Base-by-base conservation (phyloP, 768 basidiomycete genomes). In the Dacryopinax spathularia region DNA sequence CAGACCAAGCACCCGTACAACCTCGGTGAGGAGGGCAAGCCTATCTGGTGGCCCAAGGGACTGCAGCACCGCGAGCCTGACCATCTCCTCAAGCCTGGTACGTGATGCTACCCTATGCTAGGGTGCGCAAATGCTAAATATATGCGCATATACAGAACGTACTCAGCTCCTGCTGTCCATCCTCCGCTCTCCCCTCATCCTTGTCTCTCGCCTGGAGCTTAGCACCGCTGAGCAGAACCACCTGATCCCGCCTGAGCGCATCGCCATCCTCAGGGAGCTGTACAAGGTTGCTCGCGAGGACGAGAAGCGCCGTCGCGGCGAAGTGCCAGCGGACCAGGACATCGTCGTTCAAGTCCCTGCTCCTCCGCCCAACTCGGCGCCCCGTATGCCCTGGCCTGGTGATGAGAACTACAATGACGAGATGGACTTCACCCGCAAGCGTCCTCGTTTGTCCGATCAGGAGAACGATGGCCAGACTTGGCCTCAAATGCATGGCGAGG, bases 11-110 rank as follows among this genome's bases (percentile, higher is more conserved):
- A 64, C 65, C 76, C 73, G 29, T 77, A 77, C 68, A 74, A 74
- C 63, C 68, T 70, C 41, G 76, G 75, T 15, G 75, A 76, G 34
- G 71, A 69, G 27, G 60, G 65, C n/a, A 72, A 70, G 63, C 76
- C 76, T 0, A 64, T 63, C 5, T 77, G 76, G 76, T 77, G 76
- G 76, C 76, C 76, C 2, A 63, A 67, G 36, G 69, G 67, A 33
- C 66, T 76, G 9, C 69, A 72, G 31, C 76, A 77, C 64, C 69
- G 72, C 41, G 75, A 76, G 65, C 76, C 76, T 1, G 76, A 77
- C 62, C 75, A 77, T 56, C 65, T 77, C 12, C 65, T 65, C 60
- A 75, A 77, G 65, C 64, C 68, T 33, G 74, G 76, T 75, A 43
- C 68, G 74, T 70, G n/a, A 31, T 12, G 34, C 16, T 20, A 37